Base-by-base conservation (phyloP, 2,329 filamentous ascomycete genomes). In the Aspergillus sp. region DNA sequence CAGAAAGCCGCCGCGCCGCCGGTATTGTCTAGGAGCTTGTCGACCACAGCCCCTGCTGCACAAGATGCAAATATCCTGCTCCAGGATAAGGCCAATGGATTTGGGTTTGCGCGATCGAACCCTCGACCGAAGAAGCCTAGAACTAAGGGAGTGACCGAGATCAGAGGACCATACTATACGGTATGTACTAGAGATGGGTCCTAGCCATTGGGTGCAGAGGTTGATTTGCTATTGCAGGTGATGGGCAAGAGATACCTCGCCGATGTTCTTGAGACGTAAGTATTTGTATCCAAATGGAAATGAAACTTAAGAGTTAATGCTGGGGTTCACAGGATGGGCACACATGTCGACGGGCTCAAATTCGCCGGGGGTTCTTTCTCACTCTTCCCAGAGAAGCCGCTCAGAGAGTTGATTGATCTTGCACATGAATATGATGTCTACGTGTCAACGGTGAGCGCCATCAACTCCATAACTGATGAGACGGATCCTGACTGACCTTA, bases 131-230 rank as follows among this genome's bases (percentile, higher is more conserved):
- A 72, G 4, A 84, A 84, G 66, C 82, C 81, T 3, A 73, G 82
- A 27, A 75, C 66, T 5, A 76, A 72, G 39, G 80, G 78, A 4
- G 80, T 83, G 6, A 84, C 82, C 1, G 82, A 84, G 67, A 84
- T 84, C 56, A 74, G 81, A 33, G 82, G 82, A 0, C 82, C 81
- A 6, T 84, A 84, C 65, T 84, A 84, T 66, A 79, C 80, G 0
- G 80, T 73, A 70, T 51, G 69, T 43, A 14, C 27, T 39, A 8
- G 27, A n/a, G 21, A 15, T 11, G 7, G 2, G 12, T 24, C 17
- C 15, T 40, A 11, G 46, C 14, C 7, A 21, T 15, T 35, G 23
- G 48, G 14, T 6, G 33, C 23, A 37, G 12, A 15, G 17, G 27
- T 51, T 57, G 37, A 58, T 35, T 35, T 15, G 24, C 9, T 14